These are phyloP conservation scores for Marasmius oreades DNA, from an alignment of 1,284 basidiomycete genomes.

Conservation along the genomic window DNA sequence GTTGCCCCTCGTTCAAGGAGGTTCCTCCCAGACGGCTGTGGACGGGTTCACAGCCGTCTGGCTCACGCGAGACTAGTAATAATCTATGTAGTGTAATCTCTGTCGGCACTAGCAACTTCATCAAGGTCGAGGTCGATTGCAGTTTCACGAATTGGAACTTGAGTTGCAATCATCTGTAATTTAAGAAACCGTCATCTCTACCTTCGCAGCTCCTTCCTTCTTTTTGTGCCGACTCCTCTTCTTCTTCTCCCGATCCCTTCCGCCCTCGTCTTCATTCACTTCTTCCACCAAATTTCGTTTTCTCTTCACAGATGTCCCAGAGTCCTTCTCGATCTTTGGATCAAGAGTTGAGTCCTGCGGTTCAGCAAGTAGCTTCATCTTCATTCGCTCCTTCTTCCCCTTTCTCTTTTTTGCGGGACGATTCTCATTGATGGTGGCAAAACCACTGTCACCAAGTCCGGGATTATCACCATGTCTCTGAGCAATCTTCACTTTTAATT, in stretches of 20 bases:
- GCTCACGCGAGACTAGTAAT: no score
- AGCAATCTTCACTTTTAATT: constrained; percentile 62
- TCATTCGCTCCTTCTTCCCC: constrained; percentile 74
- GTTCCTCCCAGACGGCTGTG: no score
- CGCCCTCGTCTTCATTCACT: constrained; percentile 8
- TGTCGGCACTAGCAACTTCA: no score
- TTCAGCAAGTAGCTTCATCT: constrained; percentile 32
- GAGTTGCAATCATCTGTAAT: neutral
- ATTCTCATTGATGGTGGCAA: constrained; percentile 18
- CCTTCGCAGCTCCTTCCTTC: constrained; percentile 34
- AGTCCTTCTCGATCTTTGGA: no score
- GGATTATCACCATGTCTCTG: constrained; percentile 25
- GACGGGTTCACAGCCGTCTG: no score
- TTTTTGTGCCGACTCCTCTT: constrained; percentile 14
- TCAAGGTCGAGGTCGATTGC: constrained; percentile 17
- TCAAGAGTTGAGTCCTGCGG: constrained; percentile 19
- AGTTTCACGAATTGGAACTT: constrained; percentile 35
- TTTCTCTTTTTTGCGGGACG: constrained; percentile 58
- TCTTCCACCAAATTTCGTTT: constrained; percentile 28
- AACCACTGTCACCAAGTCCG: constrained; percentile 8
- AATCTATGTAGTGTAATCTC: no score
- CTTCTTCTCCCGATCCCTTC: neutral
- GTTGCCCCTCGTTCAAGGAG: no score
- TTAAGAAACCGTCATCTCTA: no score
- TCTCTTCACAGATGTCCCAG: constrained; percentile 15